A percentile compares a stretch with the other conserved stretches of the same genome.
phyloP scores from a whole-genome alignment of 192 early-diverging fungal species.

The Entophlyctis helioformis region DNA sequence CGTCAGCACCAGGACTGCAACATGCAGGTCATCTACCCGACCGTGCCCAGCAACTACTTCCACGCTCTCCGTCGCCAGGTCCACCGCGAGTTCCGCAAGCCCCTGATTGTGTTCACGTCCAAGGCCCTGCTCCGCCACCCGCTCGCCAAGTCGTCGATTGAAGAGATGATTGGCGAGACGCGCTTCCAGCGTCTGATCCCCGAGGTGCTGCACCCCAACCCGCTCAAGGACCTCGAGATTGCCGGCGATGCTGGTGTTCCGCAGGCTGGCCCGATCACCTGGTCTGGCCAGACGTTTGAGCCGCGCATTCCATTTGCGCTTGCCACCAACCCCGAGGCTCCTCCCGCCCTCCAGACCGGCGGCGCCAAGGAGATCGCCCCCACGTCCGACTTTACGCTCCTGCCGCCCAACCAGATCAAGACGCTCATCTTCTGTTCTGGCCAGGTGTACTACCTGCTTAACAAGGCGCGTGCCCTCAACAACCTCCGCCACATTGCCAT shows the following conservation, averaged over 20 bases:
- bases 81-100: constrained; percentile 95
- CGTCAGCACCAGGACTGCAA: constrained; percentile 98
- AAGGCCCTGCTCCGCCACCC: constrained; percentile 92
- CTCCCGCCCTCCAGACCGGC: background rate
- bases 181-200: constrained; percentile 88
- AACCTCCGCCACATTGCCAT: constrained; percentile 80
- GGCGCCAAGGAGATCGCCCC: too few relatives aligned
- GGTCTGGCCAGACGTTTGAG: constrained; percentile 35
- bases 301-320: constrained; percentile 35
- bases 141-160: constrained; percentile 70
- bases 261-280: constrained; percentile 3
- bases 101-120: constrained; percentile 66
- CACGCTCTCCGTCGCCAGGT: constrained; percentile 91
- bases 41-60: constrained; percentile 98
- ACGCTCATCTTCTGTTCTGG: constrained; percentile 92
- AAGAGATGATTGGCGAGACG: constrained; percentile 69
- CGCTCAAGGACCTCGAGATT: constrained; percentile 33
- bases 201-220: constrained; percentile 65
- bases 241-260: constrained; percentile 1
- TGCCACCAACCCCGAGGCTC: constrained; percentile 9
- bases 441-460: constrained; percentile 92
- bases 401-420: constrained; percentile 72
- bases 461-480: constrained; percentile 83
- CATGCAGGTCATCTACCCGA: constrained; percentile 93
- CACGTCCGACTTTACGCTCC: constrained; percentile 48